Evolutionary conservation across 805 yeast species (phyloP).

Genomic region (Cyberlindnera bimundalis): DNA sequence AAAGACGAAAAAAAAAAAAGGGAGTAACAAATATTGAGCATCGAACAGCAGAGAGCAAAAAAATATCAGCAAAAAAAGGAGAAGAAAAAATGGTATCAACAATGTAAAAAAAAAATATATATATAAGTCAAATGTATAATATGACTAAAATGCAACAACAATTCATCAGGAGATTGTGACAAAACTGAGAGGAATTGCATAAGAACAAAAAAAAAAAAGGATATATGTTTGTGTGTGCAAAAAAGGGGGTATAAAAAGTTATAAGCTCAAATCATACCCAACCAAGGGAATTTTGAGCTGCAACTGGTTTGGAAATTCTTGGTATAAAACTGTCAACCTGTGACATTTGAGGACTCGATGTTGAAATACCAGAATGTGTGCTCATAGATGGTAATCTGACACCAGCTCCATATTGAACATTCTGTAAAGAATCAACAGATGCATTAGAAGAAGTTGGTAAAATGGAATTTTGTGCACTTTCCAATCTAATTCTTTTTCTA

Average conservation of each 20-base stretch:
- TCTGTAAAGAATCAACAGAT: constrained; percentile 18
- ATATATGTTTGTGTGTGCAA: no score
- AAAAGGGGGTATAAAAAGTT: background rate
- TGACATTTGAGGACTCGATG: constrained; percentile 19
- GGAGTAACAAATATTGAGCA: background rate
- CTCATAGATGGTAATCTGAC: constrained; percentile 15
- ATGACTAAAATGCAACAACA: background rate
- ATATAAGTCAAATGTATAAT: no score
- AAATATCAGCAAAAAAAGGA: background rate
- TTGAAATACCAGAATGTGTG: background rate
- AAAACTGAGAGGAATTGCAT: background rate
- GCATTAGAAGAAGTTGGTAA: constrained; percentile 14
- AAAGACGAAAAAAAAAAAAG: background rate
- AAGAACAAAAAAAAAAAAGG: background rate
- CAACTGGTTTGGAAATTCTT: constrained; percentile 64
- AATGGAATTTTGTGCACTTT: constrained; percentile 18
- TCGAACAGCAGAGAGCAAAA: background rate
- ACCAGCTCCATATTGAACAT: constrained; percentile 25
- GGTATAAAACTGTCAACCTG: constrained; percentile 35
- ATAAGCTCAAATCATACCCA: constrained; percentile 45
- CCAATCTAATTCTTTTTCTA: constrained; percentile 18
- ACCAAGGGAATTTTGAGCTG: constrained; percentile 68
- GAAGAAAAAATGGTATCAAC: constrained; percentile 2
- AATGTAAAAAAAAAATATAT: background rate
- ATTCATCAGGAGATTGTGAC: background rate